A percentile compares a stretch with the other conserved stretches of the same genome.
Conservation (phyloP, 2,329 filamentous ascomycete species). For the Talaromyces sp. region DNA sequence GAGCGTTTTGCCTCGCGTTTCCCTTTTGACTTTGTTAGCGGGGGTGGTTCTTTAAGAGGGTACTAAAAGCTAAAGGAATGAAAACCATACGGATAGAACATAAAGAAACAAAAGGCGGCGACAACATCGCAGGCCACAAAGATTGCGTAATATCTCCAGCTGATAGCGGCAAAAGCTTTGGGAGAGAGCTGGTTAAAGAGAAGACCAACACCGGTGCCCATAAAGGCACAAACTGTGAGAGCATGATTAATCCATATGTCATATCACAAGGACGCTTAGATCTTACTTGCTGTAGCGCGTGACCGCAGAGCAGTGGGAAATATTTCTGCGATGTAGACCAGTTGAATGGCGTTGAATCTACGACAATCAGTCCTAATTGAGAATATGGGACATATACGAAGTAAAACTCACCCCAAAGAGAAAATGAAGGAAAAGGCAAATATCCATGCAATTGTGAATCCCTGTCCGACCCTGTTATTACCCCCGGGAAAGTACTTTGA, state of each 20-base stretch:
- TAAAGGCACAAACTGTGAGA: constrained; percentile 1
- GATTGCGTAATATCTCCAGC: constrained; percentile 30
- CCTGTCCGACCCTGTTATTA: not conserved
- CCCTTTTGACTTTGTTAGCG: constrained; percentile 1
- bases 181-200: constrained; percentile 13
- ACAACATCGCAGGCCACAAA: constrained; percentile 23
- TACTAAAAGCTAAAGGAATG: not conserved
- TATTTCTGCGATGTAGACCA: constrained; percentile 7
- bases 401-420: not conserved
- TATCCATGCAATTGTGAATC: constrained; percentile 5
- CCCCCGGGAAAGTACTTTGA: not conserved
- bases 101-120: constrained; percentile 18
- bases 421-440: constrained; percentile 3
- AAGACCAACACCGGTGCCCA: not conserved
- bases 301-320: constrained; percentile 7
- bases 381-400: not conserved
- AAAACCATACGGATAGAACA: constrained; percentile 16
- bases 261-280: not conserved
- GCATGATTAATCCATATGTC: not conserved
- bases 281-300: constrained; percentile 5
- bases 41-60: not conserved
- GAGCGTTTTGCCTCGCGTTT: constrained; percentile 18
- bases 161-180: constrained; percentile 24
- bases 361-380: not conserved
- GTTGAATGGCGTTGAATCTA: constrained; percentile 4